These are phyloP conservation scores for Carallia brachiata DNA, from an alignment of 345 rosid species.

Conservation along the genomic window DNA sequence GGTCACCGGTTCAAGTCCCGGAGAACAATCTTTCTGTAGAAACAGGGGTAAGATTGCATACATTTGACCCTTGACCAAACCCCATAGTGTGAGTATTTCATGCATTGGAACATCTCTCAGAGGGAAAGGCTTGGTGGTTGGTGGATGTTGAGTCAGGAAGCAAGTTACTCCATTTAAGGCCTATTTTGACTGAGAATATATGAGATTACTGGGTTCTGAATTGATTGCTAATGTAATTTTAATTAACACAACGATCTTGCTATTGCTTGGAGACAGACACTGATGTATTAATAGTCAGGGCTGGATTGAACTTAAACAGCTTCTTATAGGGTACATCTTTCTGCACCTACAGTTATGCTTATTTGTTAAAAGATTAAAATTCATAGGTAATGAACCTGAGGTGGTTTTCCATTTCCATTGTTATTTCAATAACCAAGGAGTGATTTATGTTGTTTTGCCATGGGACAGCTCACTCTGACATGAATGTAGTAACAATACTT, in stretches of 20 bases:
- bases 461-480: slow-evolving; percentile 23
- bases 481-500: slow-evolving; percentile 15
- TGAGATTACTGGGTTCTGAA: background rate
- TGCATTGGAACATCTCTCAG: too few species aligned
- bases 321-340: background rate
- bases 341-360: background rate
- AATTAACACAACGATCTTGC: too few species aligned
- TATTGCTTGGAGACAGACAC: background rate
- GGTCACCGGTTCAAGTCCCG: too few species aligned
- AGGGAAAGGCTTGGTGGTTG: too few species aligned
- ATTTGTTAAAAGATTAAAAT: background rate
- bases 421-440: background rate
- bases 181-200: background rate
- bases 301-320: background rate
- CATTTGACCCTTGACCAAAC: too few species aligned
- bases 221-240: background rate
- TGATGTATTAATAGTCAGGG: too few species aligned
- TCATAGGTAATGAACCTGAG: background rate
- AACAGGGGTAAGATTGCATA: too few species aligned
- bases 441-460: background rate
- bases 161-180: background rate
- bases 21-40: too few species aligned
- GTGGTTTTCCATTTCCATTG: background rate
- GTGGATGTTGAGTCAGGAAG: too few species aligned
- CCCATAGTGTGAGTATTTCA: too few species aligned